Conservation (phyloP, 129 eudicot species). For the Erigeron canadensis region DNA sequence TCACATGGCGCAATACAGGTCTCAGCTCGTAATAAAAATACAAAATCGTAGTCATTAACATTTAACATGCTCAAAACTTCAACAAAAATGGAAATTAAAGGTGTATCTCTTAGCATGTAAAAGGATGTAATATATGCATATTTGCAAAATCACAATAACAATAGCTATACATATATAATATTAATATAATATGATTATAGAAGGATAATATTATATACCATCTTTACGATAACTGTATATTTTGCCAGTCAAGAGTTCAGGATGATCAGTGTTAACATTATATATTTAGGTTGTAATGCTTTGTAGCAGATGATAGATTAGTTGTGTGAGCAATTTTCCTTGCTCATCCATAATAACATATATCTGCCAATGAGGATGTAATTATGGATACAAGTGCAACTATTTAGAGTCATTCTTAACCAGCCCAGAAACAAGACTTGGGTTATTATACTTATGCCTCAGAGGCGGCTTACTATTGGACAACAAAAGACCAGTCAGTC, state of each 20-base stretch:
- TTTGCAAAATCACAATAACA: not conserved
- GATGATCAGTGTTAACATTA: not conserved
- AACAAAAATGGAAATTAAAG: not conserved
- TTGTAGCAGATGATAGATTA: not conserved
- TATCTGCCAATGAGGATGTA: not conserved
- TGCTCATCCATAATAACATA: not conserved
- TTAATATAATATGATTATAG: too few relatives aligned
- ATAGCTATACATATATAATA: not conserved
- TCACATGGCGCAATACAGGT: not conserved
- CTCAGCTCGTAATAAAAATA: not conserved
- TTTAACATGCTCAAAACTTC: not conserved
- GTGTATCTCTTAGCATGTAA: not conserved
- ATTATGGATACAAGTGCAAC: not conserved
- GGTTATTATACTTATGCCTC: not conserved
- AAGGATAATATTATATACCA: not conserved
- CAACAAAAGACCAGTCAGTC: not conserved
- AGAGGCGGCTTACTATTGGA: not conserved
- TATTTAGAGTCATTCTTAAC: not conserved
- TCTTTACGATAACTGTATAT: not conserved
- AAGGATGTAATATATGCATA: slow-evolving; percentile 7
- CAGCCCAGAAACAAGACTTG: not conserved
- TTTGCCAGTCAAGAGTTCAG: not conserved
- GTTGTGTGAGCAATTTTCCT: too few relatives aligned
- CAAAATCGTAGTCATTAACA: not conserved
- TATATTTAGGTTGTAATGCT: not conserved